Evolutionary conservation across 768 basidiomycete genomes (phyloP).

Genomic region (Pleurotus salmoneostramineus): DNA sequence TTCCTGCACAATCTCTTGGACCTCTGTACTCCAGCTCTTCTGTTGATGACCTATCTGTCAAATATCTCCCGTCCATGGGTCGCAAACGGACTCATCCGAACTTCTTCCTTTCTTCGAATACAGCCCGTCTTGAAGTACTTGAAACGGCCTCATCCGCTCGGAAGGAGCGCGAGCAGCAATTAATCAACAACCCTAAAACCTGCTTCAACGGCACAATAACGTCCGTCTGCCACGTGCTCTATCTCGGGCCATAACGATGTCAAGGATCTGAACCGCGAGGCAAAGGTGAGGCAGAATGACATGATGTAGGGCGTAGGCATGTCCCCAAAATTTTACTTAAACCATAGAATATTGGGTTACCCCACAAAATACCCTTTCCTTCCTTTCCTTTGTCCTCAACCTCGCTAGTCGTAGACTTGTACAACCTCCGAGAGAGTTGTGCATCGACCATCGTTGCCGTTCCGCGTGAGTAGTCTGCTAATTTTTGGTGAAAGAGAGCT

Average conservation of each 20-base stretch:
- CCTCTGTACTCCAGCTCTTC: no score
- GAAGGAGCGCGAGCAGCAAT: background rate
- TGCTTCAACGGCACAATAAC: background rate
- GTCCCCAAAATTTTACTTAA: slow-evolving; percentile 6
- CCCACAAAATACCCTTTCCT: slow-evolving; percentile 1
- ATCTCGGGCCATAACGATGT: background rate
- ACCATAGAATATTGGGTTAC: background rate
- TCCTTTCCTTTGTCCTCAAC: background rate
- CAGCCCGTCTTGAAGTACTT: no score
- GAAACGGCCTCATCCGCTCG: background rate
- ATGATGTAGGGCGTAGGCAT: slow-evolving; percentile 7
- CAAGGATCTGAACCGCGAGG: background rate
- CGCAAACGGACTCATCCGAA: no score
- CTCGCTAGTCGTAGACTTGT: background rate
- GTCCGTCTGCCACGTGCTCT: slow-evolving; percentile 1
- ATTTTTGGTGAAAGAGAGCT: background rate
- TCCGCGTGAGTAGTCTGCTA: background rate
- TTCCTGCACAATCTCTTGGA: no score
- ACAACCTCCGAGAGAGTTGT: background rate
- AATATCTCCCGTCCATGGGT: no score
- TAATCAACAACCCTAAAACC: slow-evolving; percentile 6
- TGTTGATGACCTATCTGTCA: no score
- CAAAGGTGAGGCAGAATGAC: slow-evolving; percentile 6
- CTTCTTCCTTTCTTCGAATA: no score
- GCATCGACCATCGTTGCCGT: background rate